phyloP scores from a whole-genome alignment of 2,329 filamentous ascomycete genomes.

The Phialophora macrospora region DNA sequence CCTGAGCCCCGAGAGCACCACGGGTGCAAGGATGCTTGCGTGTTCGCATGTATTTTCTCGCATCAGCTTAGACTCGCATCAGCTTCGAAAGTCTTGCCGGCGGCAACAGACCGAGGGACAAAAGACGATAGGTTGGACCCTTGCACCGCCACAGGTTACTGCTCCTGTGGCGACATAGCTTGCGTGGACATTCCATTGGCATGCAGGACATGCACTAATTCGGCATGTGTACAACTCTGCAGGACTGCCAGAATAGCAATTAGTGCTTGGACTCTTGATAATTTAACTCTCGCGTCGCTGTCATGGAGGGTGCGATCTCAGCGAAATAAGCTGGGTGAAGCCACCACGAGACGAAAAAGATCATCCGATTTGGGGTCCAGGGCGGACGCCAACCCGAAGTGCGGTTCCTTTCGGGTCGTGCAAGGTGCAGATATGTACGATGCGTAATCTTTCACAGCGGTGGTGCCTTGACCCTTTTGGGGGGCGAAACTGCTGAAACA shows the following conservation, averaged over 20 bases:
- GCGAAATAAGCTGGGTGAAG: background rate
- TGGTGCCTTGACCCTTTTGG: background rate
- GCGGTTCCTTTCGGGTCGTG: constrained; percentile 4
- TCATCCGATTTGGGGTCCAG: constrained; percentile 5
- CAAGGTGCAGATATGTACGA: background rate
- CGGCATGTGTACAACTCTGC: no score
- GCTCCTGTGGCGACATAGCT: constrained; percentile 7
- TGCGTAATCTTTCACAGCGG: background rate
- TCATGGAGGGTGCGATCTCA: background rate
- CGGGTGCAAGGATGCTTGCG: background rate
- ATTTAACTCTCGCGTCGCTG: background rate
- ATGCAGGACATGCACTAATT: background rate
- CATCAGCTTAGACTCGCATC: background rate
- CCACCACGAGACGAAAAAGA: background rate
- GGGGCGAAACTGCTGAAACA: constrained; percentile 1
- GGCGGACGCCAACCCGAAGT: background rate
- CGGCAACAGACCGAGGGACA: background rate
- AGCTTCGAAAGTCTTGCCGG: background rate
- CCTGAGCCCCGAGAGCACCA: background rate
- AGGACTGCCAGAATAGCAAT: background rate
- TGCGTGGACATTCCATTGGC: background rate
- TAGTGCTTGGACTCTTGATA: background rate
- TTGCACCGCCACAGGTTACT: constrained; percentile 13
- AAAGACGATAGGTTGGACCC: background rate
- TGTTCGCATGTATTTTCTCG: background rate